A percentile compares a stretch with the other conserved stretches of the same genome.
phyloP scores from a whole-genome alignment of 306 rosid species.

The Delonix regia region DNA sequence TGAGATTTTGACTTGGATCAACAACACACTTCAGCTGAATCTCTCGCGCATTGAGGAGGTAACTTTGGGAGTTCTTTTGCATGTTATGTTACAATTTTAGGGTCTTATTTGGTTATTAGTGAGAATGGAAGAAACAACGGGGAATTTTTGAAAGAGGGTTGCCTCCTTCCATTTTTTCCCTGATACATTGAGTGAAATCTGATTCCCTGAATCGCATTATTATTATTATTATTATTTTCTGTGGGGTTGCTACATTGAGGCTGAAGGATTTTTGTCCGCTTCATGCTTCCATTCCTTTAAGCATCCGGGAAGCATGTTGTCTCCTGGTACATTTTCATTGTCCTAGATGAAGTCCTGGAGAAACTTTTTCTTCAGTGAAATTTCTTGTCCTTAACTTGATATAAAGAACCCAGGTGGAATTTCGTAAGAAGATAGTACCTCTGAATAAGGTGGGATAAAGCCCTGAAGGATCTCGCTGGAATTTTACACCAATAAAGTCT shows the following conservation, averaged over 20 bases:
- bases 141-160: not conserved
- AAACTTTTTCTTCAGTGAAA: not conserved
- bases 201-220: not conserved
- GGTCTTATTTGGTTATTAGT: constrained; percentile 3
- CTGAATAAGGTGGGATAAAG: constrained; percentile 6
- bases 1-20: constrained; percentile 95
- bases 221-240: not conserved
- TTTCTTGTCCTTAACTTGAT: not conserved
- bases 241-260: not conserved
- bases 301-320: not conserved
- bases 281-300: constrained; percentile 10
- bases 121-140: not conserved
- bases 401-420: not conserved
- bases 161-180: constrained; percentile 8
- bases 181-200: not conserved
- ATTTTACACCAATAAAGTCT: no score
- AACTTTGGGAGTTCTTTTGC: not conserved
- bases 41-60: constrained; percentile 99
- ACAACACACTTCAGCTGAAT: constrained; percentile 84
- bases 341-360: not conserved
- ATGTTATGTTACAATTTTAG: not conserved
- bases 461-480: not conserved
- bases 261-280: not conserved
- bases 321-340: not conserved
- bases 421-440: not conserved